Evolutionary conservation across 352 stramenopile species (phyloP), one percentile per base, ranked within the genome.

Genomic region (Globisporangium megalacanthum): DNA sequence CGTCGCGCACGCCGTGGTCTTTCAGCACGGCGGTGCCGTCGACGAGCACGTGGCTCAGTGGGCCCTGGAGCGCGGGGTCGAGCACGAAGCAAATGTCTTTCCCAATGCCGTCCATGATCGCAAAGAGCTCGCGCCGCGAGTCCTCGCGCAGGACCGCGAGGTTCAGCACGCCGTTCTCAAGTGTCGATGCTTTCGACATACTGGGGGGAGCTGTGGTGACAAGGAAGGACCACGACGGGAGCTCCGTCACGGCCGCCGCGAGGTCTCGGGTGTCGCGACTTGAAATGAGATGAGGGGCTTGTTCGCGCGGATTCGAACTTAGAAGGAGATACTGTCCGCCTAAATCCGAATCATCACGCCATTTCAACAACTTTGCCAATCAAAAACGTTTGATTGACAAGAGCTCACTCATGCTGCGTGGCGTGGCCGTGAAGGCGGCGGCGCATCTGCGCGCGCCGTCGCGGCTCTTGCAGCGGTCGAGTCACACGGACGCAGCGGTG

Each of bases 51-150:
- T 96, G 85, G 54, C 89, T 87, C 31, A 96, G 72, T 50, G 86
- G 82, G 0, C 84, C 83, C 53, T 76, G 91, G 14, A 96, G 68
- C 35, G 88, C 79, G 36, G 82, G 78, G 61, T 96, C 86, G 54
- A 96, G 60, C 60, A 96, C 83, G 60, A 96, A 81, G 67, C 77
- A 89, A 49, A 94, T 87, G 60, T 96, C 88, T 66, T 92, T 94
- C 50, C 86, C 86, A 53, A 88, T 85, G 4, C 68, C 81, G 66
- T 92, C 83, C 52, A 94, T 66, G 60, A 96, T 91, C 25, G 77
- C 84, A 62, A 90, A 92, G 42, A 95, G 73, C 67, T 92, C 83
- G 49, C 82, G 83, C 31, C 83, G 80, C 46, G 82, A 86, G 64
- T 95, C 82, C 66, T 93, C 82, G 52, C 84, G 85, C 60, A 96